Conservation (phyloP, 306 rosid species). For the Vigna unguiculata region DNA sequence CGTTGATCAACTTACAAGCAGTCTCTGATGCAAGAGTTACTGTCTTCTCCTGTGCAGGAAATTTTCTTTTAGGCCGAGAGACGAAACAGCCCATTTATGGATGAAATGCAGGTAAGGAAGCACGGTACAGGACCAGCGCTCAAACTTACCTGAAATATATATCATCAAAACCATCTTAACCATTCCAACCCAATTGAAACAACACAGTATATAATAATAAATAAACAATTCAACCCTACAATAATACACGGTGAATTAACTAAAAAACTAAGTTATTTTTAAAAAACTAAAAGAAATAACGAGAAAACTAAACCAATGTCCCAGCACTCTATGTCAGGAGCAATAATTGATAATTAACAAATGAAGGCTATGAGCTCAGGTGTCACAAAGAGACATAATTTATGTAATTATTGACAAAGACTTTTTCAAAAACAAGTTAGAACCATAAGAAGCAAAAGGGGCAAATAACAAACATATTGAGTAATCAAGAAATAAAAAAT, state of each 20-base stretch:
- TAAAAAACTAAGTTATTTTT: background rate
- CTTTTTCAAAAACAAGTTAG: constrained; percentile 29
- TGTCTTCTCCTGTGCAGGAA: constrained; percentile 85
- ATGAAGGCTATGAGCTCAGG: constrained; percentile 20
- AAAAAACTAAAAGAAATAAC: background rate
- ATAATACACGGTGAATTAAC: constrained; percentile 6
- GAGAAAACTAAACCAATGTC: constrained; percentile 17
- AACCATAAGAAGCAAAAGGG: background rate
- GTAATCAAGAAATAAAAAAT: constrained; percentile 21
- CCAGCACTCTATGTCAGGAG: constrained; percentile 21
- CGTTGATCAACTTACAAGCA: constrained; percentile 70
- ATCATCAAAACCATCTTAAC: constrained; percentile 60
- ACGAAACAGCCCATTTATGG: constrained; percentile 89
- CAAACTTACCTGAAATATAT: constrained; percentile 57
- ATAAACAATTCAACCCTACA: constrained; percentile 43
- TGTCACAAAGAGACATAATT: constrained; percentile 5
- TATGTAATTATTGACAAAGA: constrained; percentile 23
- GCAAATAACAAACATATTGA: constrained; percentile 13
- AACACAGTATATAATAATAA: constrained; percentile 41
- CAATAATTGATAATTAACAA: constrained; percentile 31
- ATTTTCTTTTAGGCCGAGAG: constrained; percentile 67
- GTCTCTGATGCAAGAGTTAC: constrained; percentile 85
- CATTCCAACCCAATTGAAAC: constrained; percentile 51
- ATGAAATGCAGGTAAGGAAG: constrained; percentile 51
- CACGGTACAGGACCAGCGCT: constrained; percentile 47